Conservation (phyloP, 495 filamentous ascomycete genomes). For the Neurospora hispaniola region DNA sequence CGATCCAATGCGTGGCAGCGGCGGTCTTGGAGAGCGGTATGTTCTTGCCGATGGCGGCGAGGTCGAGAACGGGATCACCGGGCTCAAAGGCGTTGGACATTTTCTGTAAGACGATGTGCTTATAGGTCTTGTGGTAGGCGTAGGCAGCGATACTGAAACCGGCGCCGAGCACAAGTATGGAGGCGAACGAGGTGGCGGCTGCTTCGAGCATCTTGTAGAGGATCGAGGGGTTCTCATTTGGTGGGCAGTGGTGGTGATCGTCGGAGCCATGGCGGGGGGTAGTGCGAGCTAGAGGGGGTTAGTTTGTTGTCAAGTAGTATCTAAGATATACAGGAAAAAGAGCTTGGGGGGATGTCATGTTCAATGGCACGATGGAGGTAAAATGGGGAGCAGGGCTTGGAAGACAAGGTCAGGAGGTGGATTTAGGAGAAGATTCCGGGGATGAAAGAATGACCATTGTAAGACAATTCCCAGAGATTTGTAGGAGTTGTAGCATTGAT, state of each 20-base stretch:
- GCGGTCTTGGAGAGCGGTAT: conserved; percentile 35
- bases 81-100: conserved; percentile 89
- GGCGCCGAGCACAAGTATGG: conserved; percentile 67
- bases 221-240: conserved; percentile 24
- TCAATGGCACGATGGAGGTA: background rate
- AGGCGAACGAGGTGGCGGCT: conserved; percentile 78
- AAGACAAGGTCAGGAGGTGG: background rate
- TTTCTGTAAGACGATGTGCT: conserved; percentile 75
- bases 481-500: background rate
- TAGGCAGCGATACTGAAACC: conserved; percentile 66
- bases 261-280: background rate
- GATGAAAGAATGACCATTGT: background rate
- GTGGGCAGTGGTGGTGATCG: conserved; percentile 7
- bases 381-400: background rate
- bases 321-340: background rate
- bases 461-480: background rate
- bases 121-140: conserved; percentile 80
- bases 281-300: background rate
- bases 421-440: background rate
- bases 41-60: conserved; percentile 63
- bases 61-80: conserved; percentile 81
- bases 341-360: background rate
- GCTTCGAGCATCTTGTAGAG: conserved; percentile 71
- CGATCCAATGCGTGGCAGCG: conserved; percentile 68
- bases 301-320: background rate